A percentile compares a stretch with the other conserved stretches of the same genome.
These are phyloP conservation scores for Daldinia caldariorum DNA, from an alignment of 495 filamentous ascomycete genomes.

Conservation along the genomic window DNA sequence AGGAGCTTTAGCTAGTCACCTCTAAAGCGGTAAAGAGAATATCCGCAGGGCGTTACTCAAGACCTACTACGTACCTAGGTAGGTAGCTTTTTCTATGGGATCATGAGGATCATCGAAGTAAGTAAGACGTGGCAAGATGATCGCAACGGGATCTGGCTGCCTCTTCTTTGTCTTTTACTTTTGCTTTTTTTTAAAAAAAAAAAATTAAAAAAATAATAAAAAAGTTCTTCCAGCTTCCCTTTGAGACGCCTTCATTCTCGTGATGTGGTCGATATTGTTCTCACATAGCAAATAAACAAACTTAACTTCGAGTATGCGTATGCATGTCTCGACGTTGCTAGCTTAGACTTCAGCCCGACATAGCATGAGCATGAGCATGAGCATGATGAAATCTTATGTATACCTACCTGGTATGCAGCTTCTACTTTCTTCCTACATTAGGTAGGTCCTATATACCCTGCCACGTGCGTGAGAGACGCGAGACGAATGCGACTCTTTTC, in stretches of 20 bases:
- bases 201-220: no score
- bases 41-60: not conserved
- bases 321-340: no score
- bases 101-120: not conserved
- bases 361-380: no score
- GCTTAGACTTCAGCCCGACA: no score
- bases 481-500: no score
- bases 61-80: not conserved
- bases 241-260: not conserved
- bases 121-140: not conserved
- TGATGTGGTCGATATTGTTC: not conserved
- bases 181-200: no score
- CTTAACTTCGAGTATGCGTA: no score
- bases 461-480: no score
- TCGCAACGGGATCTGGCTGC: not conserved
- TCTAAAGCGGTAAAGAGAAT: slow-evolving; percentile 1
- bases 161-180: not conserved
- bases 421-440: no score
- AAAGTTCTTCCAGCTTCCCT: not conserved
- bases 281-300: not conserved
- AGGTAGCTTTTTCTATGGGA: not conserved
- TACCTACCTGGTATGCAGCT: no score
- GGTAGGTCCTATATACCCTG: no score
- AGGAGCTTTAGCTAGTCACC: not conserved
- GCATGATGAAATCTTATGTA: no score